phyloP scores from a whole-genome alignment of 306 rosid genomes.

The Neltuma alba region DNA sequence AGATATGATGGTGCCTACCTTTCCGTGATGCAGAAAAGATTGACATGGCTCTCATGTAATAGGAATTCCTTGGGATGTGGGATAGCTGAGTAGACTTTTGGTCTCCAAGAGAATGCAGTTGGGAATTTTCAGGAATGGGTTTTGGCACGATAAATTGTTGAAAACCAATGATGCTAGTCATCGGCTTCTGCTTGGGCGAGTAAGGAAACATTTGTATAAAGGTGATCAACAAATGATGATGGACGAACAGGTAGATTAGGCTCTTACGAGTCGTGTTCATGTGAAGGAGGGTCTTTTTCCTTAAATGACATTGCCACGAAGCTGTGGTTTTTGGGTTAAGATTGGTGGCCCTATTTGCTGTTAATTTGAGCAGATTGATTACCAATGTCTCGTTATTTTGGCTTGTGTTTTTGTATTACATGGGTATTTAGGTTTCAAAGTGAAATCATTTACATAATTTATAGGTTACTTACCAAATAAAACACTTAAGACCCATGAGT shows the following conservation, averaged over 20 bases:
- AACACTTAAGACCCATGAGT: no score
- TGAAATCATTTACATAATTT: not conserved
- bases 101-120: not conserved
- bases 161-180: not conserved
- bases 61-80: not conserved
- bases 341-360: not conserved
- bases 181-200: not conserved
- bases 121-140: not conserved
- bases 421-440: not conserved
- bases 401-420: not conserved
- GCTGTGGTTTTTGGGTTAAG: not conserved
- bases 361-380: not conserved
- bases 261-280: no score
- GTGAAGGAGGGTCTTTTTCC: no score
- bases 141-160: not conserved
- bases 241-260: not conserved
- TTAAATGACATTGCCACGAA: no score
- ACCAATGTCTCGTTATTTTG: not conserved
- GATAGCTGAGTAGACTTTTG: not conserved
- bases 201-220: not conserved
- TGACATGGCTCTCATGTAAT: no score
- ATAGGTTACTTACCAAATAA: not conserved
- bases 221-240: not conserved
- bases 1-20: not conserved
- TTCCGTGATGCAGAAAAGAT: not conserved